These are phyloP conservation scores for Myriangium duriaei DNA, from an alignment of 2,329 filamentous ascomycete genomes.

Conservation along the genomic window DNA sequence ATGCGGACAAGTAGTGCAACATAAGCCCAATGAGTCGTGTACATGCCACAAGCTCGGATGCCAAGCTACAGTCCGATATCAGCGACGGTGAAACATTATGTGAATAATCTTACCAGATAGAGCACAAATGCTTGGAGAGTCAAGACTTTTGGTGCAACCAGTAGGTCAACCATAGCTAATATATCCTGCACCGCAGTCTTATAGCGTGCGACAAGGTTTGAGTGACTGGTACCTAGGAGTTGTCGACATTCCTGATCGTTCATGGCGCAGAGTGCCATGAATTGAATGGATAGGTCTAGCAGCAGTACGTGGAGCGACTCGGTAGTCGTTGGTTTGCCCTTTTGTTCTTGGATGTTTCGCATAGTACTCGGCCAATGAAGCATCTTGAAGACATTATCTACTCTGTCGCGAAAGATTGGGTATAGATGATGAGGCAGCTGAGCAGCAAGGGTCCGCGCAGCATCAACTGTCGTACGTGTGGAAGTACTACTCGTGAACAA, in stretches of 20 bases:
- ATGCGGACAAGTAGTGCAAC: background rate
- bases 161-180: background rate
- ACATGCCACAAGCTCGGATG: background rate
- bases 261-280: background rate
- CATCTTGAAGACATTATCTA: background rate
- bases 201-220: background rate
- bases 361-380: background rate
- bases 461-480: no score
- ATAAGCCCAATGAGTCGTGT: background rate
- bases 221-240: background rate
- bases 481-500: no score
- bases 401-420: background rate
- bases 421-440: no score
- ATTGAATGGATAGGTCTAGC: background rate
- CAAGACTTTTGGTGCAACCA: background rate
- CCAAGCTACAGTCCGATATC: background rate
- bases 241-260: background rate
- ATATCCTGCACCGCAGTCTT: background rate
- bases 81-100: background rate
- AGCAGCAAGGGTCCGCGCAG: no score
- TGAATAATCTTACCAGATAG: background rate
- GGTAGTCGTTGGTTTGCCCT: no score
- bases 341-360: no score
- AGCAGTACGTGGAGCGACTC: no score
- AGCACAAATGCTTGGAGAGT: background rate